These are phyloP conservation scores for Amanita rimosa DNA, from an alignment of 768 basidiomycete genomes.

Conservation along the genomic window DNA sequence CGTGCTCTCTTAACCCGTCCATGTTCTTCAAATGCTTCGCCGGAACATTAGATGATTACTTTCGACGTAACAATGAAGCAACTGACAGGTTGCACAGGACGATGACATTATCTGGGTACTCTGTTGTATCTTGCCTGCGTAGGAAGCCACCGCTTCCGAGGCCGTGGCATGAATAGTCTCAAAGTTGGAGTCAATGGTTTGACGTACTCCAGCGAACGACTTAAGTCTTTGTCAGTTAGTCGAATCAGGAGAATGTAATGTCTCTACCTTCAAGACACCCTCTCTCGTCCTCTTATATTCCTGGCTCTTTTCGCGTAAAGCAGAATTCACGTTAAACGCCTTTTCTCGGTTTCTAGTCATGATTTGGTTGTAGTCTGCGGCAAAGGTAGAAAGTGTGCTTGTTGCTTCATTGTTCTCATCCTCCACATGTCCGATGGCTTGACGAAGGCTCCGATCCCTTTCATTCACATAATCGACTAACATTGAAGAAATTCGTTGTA, in stretches of 20 bases:
- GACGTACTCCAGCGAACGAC: constrained; percentile 28
- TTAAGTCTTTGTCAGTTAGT: constrained; percentile 12
- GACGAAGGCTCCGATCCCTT: constrained; percentile 54
- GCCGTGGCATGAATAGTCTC: constrained; percentile 32
- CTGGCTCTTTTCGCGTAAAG: constrained; percentile 31
- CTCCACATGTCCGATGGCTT: constrained; percentile 41
- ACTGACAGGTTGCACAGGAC: constrained; percentile 34
- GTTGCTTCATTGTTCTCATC: constrained; percentile 47
- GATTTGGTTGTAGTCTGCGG: constrained; percentile 35
- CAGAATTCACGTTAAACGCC: constrained; percentile 28
- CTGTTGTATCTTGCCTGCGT: constrained; percentile 40
- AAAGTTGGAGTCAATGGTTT: constrained; percentile 30
- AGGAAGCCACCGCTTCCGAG: constrained; percentile 33
- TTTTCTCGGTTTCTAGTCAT: constrained; percentile 28
- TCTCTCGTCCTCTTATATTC: constrained; percentile 48
- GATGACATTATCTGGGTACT: constrained; percentile 32
- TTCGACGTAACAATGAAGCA: not conserved
- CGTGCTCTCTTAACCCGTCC: constrained; percentile 57
- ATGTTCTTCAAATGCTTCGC: constrained; percentile 49
- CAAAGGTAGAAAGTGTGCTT: constrained; percentile 34
- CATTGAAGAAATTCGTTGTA: constrained; percentile 65
- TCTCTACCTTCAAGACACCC: constrained; percentile 44
- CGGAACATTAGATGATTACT: not conserved
- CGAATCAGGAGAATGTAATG: not conserved
- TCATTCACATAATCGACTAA: constrained; percentile 60